Evolutionary conservation across 352 stramenopile species (phyloP), one percentile per base, ranked within the genome.

Genomic region (Stramenopiles sp.): DNA sequence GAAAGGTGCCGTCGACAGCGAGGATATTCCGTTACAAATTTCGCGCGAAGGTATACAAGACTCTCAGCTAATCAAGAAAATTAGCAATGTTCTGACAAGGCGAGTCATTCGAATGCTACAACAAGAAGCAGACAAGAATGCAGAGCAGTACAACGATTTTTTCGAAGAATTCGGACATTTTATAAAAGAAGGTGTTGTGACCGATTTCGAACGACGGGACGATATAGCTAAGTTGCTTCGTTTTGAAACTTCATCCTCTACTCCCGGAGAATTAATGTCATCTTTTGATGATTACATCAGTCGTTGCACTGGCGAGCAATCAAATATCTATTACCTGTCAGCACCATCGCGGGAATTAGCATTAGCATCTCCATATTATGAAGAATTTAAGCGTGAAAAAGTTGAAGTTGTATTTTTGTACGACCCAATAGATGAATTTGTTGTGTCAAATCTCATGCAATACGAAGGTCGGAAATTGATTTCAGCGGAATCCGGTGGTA

Each of bases 11-110:
- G 90, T 94, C 31, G 97, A 99, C 89, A 98, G 91, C 33, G 96
- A 99, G 85, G 97, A 99, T 84, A 88, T 99, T 29, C 97, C 97
- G n/a, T 89, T 99, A 33, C 97, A 91, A 82, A 89, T 99, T 81
- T 99, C 95, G 44, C 91, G 97, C 84, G 97, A 99, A 87, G 98
- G 98, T 86, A 95, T 98, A 85, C 97, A 99, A 87, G 97, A 99
- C 90, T 95, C 92, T 33, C 90, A 90, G 8, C 84, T 99, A 31
- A 93, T 99, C 80, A 85, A 88, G 71, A 98, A 98, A 86, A 94
- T 99, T 80, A 91, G 93, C 80, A 94, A 97, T 81, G 95, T 98
- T 7, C 83, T 99, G 80, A 98, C 93, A 44, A 84, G 90, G 8
- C 89, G 91, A 82, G 93, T 98, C 80, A 89, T 98, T 44, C 89